Percentiles rank a stretch among this genome's conserved stretches.
These are phyloP conservation scores for Chlamydomonas applanata DNA, from an alignment of 139 green algal species.

Conservation along the genomic window DNA sequence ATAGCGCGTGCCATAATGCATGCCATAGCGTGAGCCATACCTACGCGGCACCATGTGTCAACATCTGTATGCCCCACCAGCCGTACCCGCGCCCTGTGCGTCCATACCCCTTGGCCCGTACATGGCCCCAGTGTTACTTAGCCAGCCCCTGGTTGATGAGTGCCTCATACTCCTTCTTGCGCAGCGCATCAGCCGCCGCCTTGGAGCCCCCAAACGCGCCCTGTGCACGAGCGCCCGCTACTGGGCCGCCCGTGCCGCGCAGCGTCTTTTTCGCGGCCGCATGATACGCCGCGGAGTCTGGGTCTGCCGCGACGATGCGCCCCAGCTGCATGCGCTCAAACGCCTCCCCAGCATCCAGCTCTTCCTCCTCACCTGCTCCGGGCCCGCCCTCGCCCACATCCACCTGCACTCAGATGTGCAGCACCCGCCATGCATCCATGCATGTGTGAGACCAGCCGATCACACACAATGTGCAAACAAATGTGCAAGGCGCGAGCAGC, in stretches of 20 bases:
- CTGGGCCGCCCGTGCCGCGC: background rate
- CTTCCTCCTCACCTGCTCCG: conserved; percentile 28
- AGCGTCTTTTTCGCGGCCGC: conserved; percentile 8
- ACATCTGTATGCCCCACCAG: too few species aligned
- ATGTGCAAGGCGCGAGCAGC: too few species aligned
- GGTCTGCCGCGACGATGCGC: conserved; percentile 44
- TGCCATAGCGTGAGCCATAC: too few species aligned
- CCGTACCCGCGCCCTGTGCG: too few species aligned
- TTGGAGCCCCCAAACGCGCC: conserved; percentile 8
- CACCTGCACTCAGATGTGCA: too few species aligned
- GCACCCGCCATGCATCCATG: background rate
- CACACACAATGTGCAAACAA: background rate
- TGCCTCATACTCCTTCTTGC: conserved; percentile 14
- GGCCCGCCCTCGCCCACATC: background rate
- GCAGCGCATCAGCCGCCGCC: conserved; percentile 9
- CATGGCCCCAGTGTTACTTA: too few species aligned
- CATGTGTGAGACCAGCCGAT: background rate
- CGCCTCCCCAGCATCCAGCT: conserved; percentile 55
- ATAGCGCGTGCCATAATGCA: too few species aligned
- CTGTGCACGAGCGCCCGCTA: background rate
- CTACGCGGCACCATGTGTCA: too few species aligned
- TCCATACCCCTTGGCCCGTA: too few species aligned
- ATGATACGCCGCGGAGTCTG: conserved; percentile 52
- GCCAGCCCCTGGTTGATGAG: conserved; percentile 2
- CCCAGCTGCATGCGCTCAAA: conserved; percentile 66